These are phyloP conservation scores for Termitomyces sp. DNA, from an alignment of 1,284 basidiomycete species.

Conservation along the genomic window DNA sequence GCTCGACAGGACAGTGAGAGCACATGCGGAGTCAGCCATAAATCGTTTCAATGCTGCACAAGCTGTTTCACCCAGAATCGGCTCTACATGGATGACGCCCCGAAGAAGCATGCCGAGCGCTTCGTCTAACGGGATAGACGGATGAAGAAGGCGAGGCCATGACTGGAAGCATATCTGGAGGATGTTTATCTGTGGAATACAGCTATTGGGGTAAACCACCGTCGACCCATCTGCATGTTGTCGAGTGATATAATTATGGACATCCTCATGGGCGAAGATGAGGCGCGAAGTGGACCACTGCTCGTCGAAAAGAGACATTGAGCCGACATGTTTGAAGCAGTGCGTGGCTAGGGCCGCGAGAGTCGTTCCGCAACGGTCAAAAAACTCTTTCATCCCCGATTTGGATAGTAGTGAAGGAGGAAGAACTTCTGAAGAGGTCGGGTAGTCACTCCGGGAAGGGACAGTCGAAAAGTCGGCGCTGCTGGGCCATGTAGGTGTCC, in stretches of 20 bases:
- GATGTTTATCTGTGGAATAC: slow-evolving; percentile 66
- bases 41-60: slow-evolving; percentile 70
- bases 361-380: slow-evolving; percentile 61
- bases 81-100: slow-evolving; percentile 83
- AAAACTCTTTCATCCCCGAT: slow-evolving; percentile 72
- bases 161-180: slow-evolving; percentile 79
- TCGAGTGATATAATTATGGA: slow-evolving; percentile 56
- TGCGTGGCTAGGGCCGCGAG: slow-evolving; percentile 59
- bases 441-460: slow-evolving; percentile 63
- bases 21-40: slow-evolving; percentile 56
- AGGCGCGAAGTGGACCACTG: slow-evolving; percentile 63
- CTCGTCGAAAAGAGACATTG: slow-evolving; percentile 83
- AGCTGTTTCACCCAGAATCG: slow-evolving; percentile 66
- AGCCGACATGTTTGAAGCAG: slow-evolving; percentile 68
- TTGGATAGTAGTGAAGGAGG: slow-evolving; percentile 52
- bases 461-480: slow-evolving; percentile 63
- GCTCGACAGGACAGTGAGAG: slow-evolving; percentile 59
- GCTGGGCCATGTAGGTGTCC: slow-evolving; percentile 72
- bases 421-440: slow-evolving; percentile 60
- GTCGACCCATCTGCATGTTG: slow-evolving; percentile 63
- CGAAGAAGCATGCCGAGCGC: slow-evolving; percentile 79
- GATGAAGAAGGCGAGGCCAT: slow-evolving; percentile 79
- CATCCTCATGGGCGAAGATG: slow-evolving; percentile 64
- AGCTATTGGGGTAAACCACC: slow-evolving; percentile 66
- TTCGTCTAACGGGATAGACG: slow-evolving; percentile 49